Evolutionary conservation across 2,329 filamentous ascomycete species (phyloP).

Genomic region (Amauroascus niger): DNA sequence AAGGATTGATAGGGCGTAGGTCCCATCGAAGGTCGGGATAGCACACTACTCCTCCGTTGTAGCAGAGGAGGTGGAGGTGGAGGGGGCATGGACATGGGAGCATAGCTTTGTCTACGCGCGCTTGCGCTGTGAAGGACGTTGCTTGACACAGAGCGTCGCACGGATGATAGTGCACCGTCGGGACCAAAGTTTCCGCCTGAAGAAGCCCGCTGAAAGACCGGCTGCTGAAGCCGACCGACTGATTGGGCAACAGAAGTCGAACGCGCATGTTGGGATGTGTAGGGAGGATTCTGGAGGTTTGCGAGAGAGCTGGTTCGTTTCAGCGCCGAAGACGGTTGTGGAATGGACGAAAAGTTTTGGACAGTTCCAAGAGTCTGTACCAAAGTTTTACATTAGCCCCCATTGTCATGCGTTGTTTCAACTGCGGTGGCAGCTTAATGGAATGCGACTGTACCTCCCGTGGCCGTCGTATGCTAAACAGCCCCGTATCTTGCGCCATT

Average conservation of each 20-base stretch:
- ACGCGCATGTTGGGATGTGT: conserved; percentile 63
- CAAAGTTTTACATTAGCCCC: conserved; percentile 19
- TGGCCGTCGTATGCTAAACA: conserved; percentile 85
- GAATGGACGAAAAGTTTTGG: conserved; percentile 73
- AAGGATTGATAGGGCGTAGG: conserved; percentile 79
- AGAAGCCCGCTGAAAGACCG: conserved; percentile 76
- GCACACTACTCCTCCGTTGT: conserved; percentile 69
- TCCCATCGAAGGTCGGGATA: conserved; percentile 62
- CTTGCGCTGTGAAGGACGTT: conserved; percentile 50
- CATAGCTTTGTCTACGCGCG: conserved; percentile 61
- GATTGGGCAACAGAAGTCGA: conserved; percentile 84
- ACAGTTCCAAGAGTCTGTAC: conserved; percentile 68
- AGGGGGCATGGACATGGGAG: conserved; percentile 48
- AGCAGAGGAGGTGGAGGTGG: conserved; percentile 43
- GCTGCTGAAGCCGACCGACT: conserved; percentile 71
- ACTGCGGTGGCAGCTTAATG: not conserved
- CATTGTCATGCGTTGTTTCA: not conserved
- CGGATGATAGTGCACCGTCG: conserved; percentile 71
- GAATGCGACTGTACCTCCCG: conserved; percentile 59
- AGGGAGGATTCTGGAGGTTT: conserved; percentile 53
- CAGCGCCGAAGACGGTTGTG: conserved; percentile 83
- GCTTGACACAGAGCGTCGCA: conserved; percentile 69
- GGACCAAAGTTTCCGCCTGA: conserved; percentile 61
- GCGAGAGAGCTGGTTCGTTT: conserved; percentile 80
- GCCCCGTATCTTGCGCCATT: conserved; percentile 79